Conservation (phyloP, 495 filamentous ascomycete genomes). For the Aspergillus mulundensis region DNA sequence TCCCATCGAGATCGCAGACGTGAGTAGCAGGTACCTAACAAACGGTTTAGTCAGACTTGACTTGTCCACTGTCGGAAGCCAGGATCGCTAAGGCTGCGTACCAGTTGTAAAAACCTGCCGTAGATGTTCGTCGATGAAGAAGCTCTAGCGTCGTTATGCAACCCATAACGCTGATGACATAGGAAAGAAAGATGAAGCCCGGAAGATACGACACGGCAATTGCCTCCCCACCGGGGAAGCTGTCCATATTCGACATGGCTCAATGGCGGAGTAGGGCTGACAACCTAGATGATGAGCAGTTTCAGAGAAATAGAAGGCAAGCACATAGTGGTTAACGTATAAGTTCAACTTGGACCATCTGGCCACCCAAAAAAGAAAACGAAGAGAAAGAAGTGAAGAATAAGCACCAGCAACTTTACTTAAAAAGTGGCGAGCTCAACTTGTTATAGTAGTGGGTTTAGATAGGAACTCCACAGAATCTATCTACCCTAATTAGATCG, state of each 20-base stretch:
- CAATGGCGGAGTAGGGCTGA: slow-evolving; percentile 7
- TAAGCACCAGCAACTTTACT: neutral
- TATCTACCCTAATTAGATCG: neutral
- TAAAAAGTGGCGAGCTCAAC: neutral
- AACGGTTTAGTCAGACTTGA: neutral
- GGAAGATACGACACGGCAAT: slow-evolving; percentile 46
- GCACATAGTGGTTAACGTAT: neutral
- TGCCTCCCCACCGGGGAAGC: slow-evolving; percentile 3
- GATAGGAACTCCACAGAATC: slow-evolving; percentile 5
- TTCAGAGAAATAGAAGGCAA: neutral
- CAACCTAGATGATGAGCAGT: neutral
- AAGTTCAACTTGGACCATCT: neutral
- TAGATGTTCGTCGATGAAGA: slow-evolving; percentile 68
- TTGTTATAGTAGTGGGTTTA: slow-evolving; percentile 5
- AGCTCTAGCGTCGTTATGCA: slow-evolving; percentile 76
- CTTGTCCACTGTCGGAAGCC: neutral
- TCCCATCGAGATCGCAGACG: slow-evolving; percentile 73
- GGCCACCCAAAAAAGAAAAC: neutral
- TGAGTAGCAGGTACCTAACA: slow-evolving; percentile 63
- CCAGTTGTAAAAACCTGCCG: slow-evolving; percentile 67
- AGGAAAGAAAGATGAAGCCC: slow-evolving; percentile 69
- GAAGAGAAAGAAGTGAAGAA: neutral
- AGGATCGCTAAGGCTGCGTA: slow-evolving; percentile 25
- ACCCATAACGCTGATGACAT: slow-evolving; percentile 72
- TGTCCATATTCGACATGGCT: slow-evolving; percentile 21